Evolutionary conservation across 768 basidiomycete species (phyloP), one percentile per base, ranked within the genome.

Genomic region (Boletus speciosus): DNA sequence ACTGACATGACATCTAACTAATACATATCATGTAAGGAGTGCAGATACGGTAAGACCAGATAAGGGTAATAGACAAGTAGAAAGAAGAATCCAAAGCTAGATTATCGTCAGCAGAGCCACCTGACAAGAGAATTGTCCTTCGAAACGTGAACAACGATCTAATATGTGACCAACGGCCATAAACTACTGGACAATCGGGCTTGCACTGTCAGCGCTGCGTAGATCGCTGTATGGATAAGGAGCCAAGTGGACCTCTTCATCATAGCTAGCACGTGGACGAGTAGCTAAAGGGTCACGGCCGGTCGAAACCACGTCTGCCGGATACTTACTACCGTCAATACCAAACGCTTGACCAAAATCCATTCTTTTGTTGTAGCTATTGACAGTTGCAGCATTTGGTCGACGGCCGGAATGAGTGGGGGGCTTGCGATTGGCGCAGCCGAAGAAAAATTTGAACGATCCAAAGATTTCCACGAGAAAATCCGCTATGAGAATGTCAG

Each of bases 381-480:
- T 47, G 52, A 62, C 66, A 31, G 66, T 58, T 49, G 51, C 55
- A 11, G 47, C 41, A 35, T 65, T 58, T 21, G 39, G n/a, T 25
- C 56, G 60, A 51, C 58, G 63, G 14, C 43, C 31, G 5, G 69
- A 52, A 27, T 53, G 61, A 39, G 66, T 56, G 39, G 61, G 21
- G 37, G 71, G 66, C 43, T 69, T 70, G 53, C 77, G 67, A 4
- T 66, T 69, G 27, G 52, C 11, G 58, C 67, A 74, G 61, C 74
- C 71, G 52, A 79, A 59, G 71, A 85, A 90, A 73, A 81, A 92
- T 51, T 72, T 74, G 55, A 88, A 54, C 3, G 88, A 89, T 52
- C 73, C 67, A 31, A 65, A 64, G 19, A 92, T 90, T 70, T 94
- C 92, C 45, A 71, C 42, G 1, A 66, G 59, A 62, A 92, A 90